Percentiles rank a stretch among this genome's conserved stretches.
Evolutionary conservation across 805 yeast genomes (phyloP).

Genomic region (Cyberlindnera samutprakarnensis): DNA sequence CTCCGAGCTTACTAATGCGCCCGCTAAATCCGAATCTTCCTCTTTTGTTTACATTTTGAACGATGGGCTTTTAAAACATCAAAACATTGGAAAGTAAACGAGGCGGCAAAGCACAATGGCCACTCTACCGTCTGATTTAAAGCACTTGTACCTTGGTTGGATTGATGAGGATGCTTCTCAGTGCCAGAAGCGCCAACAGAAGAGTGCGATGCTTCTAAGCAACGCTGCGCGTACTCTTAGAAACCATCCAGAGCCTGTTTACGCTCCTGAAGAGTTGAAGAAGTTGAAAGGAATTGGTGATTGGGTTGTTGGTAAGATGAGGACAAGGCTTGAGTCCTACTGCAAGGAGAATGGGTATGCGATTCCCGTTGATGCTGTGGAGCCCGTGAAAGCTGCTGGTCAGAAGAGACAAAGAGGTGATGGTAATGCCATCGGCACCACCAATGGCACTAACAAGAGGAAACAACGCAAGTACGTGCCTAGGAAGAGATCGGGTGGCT

Average conservation of each 20-base stretch:
- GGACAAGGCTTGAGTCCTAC: conserved; percentile 38
- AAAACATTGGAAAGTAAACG: too few species aligned
- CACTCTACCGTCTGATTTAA: conserved; percentile 38
- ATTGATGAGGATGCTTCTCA: conserved; percentile 43
- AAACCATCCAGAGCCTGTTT: conserved; percentile 35
- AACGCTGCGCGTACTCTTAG: conserved; percentile 50
- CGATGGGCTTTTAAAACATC: too few species aligned
- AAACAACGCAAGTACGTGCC: conserved; percentile 50
- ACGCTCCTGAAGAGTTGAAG: conserved; percentile 49
- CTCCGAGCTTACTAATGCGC: too few species aligned
- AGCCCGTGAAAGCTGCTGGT: conserved; percentile 3
- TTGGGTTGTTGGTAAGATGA: conserved; percentile 48
- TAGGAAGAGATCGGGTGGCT: conserved; percentile 70
- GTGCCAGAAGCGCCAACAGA: conserved; percentile 42
- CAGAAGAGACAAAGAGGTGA: conserved; percentile 10
- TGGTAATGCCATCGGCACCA: conserved; percentile 1
- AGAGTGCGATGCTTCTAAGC: conserved; percentile 42
- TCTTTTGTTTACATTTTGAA: too few species aligned
- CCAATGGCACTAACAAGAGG: conserved; percentile 11
- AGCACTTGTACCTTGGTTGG: conserved; percentile 49
- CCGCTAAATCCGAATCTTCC: too few species aligned
- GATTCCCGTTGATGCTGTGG: conserved; percentile 32
- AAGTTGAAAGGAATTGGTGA: conserved; percentile 67
- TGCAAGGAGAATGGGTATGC: conserved; percentile 47
- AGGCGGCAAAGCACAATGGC: too few species aligned